Evolutionary conservation across 495 filamentous ascomycete species (phyloP).

Genomic region (Penicillium coffeae): DNA sequence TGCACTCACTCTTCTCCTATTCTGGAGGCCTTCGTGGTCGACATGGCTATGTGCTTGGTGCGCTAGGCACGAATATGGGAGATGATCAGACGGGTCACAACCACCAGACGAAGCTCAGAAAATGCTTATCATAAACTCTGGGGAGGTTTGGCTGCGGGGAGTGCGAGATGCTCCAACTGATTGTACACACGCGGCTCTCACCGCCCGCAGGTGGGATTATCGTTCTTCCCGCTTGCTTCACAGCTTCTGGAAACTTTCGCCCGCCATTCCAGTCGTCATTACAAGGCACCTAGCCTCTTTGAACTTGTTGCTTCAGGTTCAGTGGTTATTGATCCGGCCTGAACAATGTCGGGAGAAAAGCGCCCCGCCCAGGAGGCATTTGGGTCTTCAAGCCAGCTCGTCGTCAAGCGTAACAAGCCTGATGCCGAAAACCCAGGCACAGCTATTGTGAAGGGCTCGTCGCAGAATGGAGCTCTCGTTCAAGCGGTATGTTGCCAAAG

Average conservation of each 20-base stretch:
- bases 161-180: constrained; percentile 19
- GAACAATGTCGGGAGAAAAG: constrained; percentile 81
- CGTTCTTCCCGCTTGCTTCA: constrained; percentile 26
- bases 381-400: constrained; percentile 66
- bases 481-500: constrained; percentile 74
- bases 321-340: not conserved
- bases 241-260: constrained; percentile 19
- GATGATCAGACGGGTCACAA: not conserved
- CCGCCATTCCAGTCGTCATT: constrained; percentile 7
- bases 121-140: too few species aligned
- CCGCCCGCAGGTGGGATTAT: constrained; percentile 28
- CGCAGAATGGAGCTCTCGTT: constrained; percentile 69
- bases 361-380: constrained; percentile 78
- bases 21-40: constrained; percentile 78
- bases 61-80: not conserved
- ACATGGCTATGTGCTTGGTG: constrained; percentile 40
- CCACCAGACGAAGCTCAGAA: too few species aligned
- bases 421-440: constrained; percentile 59
- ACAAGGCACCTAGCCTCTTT: not conserved
- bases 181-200: constrained; percentile 17
- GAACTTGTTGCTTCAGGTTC: not conserved
- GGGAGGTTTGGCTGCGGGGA: constrained; percentile 22
- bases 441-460: constrained; percentile 61
- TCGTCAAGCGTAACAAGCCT: constrained; percentile 84
- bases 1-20: constrained; percentile 91